Evolutionary conservation across 352 stramenopile genomes (phyloP), one percentile per base, ranked within the genome.

Genomic region (Phytophthora megakarya): DNA sequence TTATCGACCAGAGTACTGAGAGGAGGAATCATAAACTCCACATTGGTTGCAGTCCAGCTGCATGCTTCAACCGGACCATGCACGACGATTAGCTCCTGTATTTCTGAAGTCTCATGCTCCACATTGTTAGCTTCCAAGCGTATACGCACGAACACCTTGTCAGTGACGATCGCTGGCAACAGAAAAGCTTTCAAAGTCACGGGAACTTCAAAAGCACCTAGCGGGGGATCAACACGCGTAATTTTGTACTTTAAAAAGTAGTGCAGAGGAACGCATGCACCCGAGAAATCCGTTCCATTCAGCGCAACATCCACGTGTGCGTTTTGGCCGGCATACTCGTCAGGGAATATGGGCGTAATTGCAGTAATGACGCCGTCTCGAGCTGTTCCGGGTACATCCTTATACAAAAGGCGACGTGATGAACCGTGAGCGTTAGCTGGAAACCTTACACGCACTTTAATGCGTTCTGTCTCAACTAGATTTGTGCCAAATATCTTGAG

Each of bases 401-500:
- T 78, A 40, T 62, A 63, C 5, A 73, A 43, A 19, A 70, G 21
- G 22, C 65, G 65, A 68, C 69, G 43, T 64, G 68, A 56, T 63
- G 58, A 64, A 7, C 45, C 46, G 7, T 60, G 40, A 0, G 30
- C 18, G 35, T 33, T 73, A 15, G 55, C 40, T 66, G 66, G 40
- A 35, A 73, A 73, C 16, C 60, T 67, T 13, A 73, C 81, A 5
- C 81, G 80, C 0, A 92, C 76, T 63, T 89, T 89, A 48, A 94
- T 89, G 3, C 70, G 74, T 1, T 85, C 80, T 5, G 85, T 94
- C 52, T 94, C 85, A 42, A 94, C 90, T 15, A 94, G 52, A 32
- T 90, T 87, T 1, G 72, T 72, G 6, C 83, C 85, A 18, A 71
- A 81, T 35, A 94, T 86, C 7, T 46, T 60, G 8, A 94, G 61